phyloP scores from a whole-genome alignment of 371 early-diverging fungal genomes.

The Mucor lusitanicus region DNA sequence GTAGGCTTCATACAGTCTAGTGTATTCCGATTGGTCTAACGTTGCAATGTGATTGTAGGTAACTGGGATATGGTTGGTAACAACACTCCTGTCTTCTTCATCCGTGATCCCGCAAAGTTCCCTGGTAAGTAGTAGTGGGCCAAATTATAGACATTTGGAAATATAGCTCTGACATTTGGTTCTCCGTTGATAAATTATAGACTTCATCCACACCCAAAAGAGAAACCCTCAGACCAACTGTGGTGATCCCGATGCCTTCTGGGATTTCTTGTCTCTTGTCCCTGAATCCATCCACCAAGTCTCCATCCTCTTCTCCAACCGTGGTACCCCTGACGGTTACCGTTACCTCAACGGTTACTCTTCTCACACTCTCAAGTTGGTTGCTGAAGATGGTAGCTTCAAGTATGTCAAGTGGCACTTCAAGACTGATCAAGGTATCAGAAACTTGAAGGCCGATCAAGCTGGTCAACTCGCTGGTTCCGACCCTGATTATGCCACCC shows the following conservation, averaged over 20 bases:
- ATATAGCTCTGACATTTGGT: conserved; percentile 1
- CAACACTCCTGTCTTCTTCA: conserved; percentile 71
- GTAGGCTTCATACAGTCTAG: conserved; percentile 7
- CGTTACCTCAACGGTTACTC: conserved; percentile 81
- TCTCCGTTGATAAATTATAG: conserved; percentile 21
- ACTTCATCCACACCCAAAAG: conserved; percentile 85
- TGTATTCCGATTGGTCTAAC: not conserved
- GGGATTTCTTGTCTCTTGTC: conserved; percentile 78
- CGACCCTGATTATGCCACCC: conserved; percentile 76
- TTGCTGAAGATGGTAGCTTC: conserved; percentile 68
- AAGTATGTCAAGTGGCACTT: conserved; percentile 88
- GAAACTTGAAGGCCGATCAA: conserved; percentile 68
- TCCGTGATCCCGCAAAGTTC: conserved; percentile 80
- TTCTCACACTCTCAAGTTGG: conserved; percentile 78
- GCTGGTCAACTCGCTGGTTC: conserved; percentile 61
- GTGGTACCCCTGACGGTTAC: conserved; percentile 81
- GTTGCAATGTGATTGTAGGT: not conserved
- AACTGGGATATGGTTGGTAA: conserved; percentile 79
- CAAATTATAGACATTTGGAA: not conserved
- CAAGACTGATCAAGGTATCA: conserved; percentile 80
- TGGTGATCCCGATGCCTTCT: conserved; percentile 48
- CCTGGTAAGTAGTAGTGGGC: conserved; percentile 36
- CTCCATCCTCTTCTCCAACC: conserved; percentile 77
- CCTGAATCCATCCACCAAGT: conserved; percentile 84
- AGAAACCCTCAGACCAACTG: conserved; percentile 75